phyloP scores from a whole-genome alignment of 495 filamentous ascomycete species.

The Trichoderma reesei region DNA sequence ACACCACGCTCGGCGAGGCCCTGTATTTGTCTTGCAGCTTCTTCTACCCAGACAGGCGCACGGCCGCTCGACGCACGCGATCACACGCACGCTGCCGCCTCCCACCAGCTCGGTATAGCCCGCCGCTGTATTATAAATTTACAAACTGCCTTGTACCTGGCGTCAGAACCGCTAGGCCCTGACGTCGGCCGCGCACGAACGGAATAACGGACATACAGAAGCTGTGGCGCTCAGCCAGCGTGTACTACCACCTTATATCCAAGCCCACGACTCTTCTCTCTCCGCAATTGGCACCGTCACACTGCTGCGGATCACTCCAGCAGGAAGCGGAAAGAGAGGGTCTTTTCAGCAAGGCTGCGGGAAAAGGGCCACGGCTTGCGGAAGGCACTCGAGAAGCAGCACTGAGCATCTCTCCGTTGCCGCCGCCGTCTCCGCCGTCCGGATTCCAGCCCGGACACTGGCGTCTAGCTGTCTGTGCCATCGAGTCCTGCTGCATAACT shows the following conservation, averaged over 20 bases:
- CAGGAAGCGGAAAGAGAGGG: neutral
- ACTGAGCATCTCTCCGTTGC: neutral
- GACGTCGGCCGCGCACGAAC: neutral
- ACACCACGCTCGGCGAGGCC: neutral
- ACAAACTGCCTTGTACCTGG: neutral
- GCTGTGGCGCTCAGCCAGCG: too few species aligned
- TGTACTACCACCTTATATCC: too few species aligned
- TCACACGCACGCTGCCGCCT: constrained; percentile 4
- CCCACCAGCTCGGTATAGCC: neutral
- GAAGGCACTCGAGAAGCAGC: neutral
- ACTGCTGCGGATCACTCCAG: neutral
- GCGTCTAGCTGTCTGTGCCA: neutral
- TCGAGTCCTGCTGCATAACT: neutral
- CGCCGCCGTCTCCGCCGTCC: constrained; percentile 10
- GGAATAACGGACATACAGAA: constrained; percentile 7
- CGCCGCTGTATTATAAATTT: constrained; percentile 1
- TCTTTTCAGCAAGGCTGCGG: neutral
- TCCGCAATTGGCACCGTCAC: constrained; percentile 1
- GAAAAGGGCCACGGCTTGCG: constrained; percentile 2
- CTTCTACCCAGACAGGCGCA: neutral
- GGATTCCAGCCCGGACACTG: neutral
- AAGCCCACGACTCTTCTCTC: neutral
- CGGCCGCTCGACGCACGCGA: neutral
- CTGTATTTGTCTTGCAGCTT: neutral
- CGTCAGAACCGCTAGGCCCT: neutral